Percentiles rank a stretch among this genome's conserved stretches.
Evolutionary conservation across 2,329 filamentous ascomycete species (phyloP).

Genomic region (Hymenoscyphus scutula): DNA sequence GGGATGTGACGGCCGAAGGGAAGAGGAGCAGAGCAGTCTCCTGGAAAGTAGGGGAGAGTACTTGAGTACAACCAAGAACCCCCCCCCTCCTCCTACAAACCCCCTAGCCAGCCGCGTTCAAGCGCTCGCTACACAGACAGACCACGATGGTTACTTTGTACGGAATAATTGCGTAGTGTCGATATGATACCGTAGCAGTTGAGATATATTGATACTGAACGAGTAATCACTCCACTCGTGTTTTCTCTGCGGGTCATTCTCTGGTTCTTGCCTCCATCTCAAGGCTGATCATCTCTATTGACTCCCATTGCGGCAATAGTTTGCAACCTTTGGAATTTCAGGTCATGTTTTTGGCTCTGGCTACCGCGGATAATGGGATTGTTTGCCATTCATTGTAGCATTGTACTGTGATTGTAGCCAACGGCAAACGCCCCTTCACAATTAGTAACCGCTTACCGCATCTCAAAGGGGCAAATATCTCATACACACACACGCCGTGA

Average conservation of each 20-base stretch:
- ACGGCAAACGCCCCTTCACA: too few species aligned
- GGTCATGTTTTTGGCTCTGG: not conserved
- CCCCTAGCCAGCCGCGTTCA: not conserved
- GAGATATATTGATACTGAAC: not conserved
- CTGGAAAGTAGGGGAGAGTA: not conserved
- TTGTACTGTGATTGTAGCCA: too few species aligned
- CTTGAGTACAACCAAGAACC: too few species aligned
- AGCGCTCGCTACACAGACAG: constrained; percentile 11
- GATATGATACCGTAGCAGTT: not conserved
- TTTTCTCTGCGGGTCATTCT: not conserved
- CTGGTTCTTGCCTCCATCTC: not conserved
- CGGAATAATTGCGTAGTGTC: not conserved
- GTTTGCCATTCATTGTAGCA: not conserved
- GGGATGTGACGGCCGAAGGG: constrained; percentile 31
- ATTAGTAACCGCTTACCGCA: not conserved
- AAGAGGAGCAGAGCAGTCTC: constrained; percentile 9
- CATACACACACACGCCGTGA: not conserved
- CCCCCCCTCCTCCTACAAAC: not conserved
- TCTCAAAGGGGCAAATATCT: not conserved
- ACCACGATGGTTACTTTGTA: not conserved
- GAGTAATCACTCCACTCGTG: not conserved
- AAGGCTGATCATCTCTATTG: not conserved
- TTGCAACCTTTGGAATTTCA: not conserved
- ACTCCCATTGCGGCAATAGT: not conserved
- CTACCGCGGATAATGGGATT: constrained; percentile 3